These are phyloP conservation scores for Clathrus columnatus DNA, from an alignment of 768 basidiomycete genomes.

Conservation along the genomic window DNA sequence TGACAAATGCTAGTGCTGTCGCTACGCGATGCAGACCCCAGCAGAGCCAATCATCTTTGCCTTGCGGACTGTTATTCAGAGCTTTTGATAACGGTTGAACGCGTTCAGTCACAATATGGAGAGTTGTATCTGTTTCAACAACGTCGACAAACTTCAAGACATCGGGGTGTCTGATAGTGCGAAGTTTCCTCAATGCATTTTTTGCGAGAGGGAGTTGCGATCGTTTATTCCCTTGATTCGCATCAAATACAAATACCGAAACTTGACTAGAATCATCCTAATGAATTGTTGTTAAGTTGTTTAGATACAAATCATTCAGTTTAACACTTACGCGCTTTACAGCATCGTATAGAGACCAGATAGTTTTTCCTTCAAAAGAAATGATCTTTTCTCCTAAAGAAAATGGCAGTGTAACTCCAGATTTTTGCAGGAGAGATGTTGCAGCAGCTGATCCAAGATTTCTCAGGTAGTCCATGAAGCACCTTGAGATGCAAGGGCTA, in stretches of 20 bases:
- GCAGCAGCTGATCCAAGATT: constrained; percentile 80
- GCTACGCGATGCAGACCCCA: constrained; percentile 92
- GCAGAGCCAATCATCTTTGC: constrained; percentile 78
- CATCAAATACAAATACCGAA: constrained; percentile 90
- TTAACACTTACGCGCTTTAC: constrained; percentile 62
- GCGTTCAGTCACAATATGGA: constrained; percentile 94
- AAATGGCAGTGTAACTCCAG: constrained; percentile 85
- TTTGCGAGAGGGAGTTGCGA: constrained; percentile 67
- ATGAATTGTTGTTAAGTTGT: neutral
- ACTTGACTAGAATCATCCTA: constrained; percentile 84
- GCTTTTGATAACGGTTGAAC: constrained; percentile 64
- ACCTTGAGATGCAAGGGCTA: too few species aligned
- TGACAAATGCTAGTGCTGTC: constrained; percentile 83
- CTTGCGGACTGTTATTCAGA: constrained; percentile 49
- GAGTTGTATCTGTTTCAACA: constrained; percentile 76
- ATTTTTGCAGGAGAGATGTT: constrained; percentile 86
- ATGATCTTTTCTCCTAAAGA: constrained; percentile 66
- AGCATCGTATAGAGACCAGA: constrained; percentile 84
- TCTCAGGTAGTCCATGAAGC: constrained; percentile 72
- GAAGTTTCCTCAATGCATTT: constrained; percentile 84
- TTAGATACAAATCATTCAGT: neutral
- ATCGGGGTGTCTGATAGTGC: constrained; percentile 91
- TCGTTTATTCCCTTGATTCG: constrained; percentile 48
- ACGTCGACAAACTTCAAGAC: constrained; percentile 93
- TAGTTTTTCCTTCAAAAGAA: constrained; percentile 53